Conservation (phyloP, 73 alveolate genomes). For the Paramecium caudatum region DNA sequence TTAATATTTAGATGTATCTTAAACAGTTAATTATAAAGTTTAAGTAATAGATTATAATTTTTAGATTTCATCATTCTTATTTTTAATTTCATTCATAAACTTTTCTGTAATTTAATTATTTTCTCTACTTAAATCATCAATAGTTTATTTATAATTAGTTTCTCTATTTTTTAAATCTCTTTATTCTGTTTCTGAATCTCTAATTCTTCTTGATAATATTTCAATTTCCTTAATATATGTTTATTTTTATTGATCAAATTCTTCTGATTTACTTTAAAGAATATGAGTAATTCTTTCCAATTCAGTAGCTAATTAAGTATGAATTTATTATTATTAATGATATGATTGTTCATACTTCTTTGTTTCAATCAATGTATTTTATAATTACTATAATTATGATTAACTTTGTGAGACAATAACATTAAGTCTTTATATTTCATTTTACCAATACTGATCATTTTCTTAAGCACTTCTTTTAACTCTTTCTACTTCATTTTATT, state of each 20-base stretch:
- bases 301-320: slow-evolving; percentile 31
- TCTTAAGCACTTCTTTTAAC: slow-evolving; percentile 9
- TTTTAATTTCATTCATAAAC: slow-evolving; percentile 30
- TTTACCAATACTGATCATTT: slow-evolving; percentile 32
- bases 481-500: background rate
- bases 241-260: background rate
- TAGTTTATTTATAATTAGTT: background rate
- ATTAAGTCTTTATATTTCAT: slow-evolving; percentile 52
- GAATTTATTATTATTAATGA: background rate
- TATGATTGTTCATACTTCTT: slow-evolving; percentile 38
- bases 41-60: background rate
- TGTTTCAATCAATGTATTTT: slow-evolving; percentile 40
- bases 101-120: slow-evolving; percentile 7
- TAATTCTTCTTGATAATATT: background rate
- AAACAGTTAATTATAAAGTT: background rate
- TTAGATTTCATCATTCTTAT: slow-evolving; percentile 32
- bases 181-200: slow-evolving; percentile 1
- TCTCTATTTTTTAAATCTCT: slow-evolving; percentile 30
- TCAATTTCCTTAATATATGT: slow-evolving; percentile 12
- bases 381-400: slow-evolving; percentile 6
- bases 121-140: slow-evolving; percentile 53
- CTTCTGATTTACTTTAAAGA: background rate
- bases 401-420: slow-evolving; percentile 26
- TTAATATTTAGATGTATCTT: slow-evolving; percentile 47
- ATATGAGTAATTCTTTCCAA: slow-evolving; percentile 45